Percentiles rank a stretch among this genome's conserved stretches.
Evolutionary conservation across 2,329 filamentous ascomycete genomes (phyloP).

Genomic region (Alternaria conjuncta): DNA sequence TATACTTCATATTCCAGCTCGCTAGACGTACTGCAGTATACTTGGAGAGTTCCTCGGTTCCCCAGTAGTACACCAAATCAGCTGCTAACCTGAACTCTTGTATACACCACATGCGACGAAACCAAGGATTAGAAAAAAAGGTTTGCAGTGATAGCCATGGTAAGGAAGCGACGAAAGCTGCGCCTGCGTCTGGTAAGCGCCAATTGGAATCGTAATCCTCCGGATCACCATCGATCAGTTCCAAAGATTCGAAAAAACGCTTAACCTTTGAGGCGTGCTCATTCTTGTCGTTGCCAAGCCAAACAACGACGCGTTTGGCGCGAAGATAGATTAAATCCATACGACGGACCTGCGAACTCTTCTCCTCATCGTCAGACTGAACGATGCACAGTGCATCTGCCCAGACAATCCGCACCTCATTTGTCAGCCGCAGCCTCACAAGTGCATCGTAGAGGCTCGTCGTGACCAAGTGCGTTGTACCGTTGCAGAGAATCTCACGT

Average conservation of each 20-base stretch:
- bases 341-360: not conserved
- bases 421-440: not conserved
- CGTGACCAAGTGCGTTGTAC: not conserved
- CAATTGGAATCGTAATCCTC: not conserved
- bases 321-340: not conserved
- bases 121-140: not conserved
- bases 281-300: not conserved
- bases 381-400: not conserved
- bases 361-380: not conserved
- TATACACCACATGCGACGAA: not conserved
- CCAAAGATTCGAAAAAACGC: not conserved
- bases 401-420: not conserved
- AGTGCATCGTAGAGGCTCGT: not conserved
- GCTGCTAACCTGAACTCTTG: not conserved
- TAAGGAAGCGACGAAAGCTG: not conserved
- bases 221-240: not conserved
- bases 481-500: not conserved
- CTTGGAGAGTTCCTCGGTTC: not conserved
- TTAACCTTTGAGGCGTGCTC: not conserved
- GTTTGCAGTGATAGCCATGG: not conserved
- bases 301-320: not conserved
- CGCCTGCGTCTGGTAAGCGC: not conserved
- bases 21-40: not conserved
- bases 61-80: not conserved
- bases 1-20: fast-evolving